phyloP scores from a whole-genome alignment of 2,329 filamentous ascomycete species.

The Scytalidium lignicola region DNA sequence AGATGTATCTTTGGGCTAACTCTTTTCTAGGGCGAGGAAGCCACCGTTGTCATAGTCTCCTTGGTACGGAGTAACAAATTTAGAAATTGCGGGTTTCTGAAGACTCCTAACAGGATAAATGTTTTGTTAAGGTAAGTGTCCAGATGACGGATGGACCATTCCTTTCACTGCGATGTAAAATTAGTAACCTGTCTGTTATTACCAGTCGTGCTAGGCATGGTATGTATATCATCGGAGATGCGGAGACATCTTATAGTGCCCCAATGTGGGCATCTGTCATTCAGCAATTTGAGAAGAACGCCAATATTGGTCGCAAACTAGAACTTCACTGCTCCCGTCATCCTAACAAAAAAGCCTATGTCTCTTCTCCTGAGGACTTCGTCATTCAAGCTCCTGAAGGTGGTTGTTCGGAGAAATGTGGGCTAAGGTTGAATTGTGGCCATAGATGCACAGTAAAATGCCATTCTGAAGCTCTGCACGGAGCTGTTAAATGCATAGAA shows the following conservation, averaged over 20 bases:
- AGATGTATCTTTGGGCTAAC: no score
- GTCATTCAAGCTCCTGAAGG: neutral
- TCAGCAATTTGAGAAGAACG: neutral
- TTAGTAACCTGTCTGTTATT: no score
- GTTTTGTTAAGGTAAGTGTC: slow-evolving; percentile 44
- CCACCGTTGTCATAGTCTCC: slow-evolving; percentile 64
- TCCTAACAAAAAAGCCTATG: slow-evolving; percentile 16
- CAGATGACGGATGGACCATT: no score
- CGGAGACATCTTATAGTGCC: slow-evolving; percentile 49
- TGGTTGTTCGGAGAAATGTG: slow-evolving; percentile 44
- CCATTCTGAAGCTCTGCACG: slow-evolving; percentile 43
- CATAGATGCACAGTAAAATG: slow-evolving; percentile 42
- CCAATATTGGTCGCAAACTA: no score
- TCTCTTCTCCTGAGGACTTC: slow-evolving; percentile 54
- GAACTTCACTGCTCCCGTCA: no score
- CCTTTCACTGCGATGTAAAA: no score
- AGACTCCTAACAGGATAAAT: slow-evolving; percentile 62
- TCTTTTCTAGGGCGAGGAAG: slow-evolving; percentile 45
- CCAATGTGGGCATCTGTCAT: slow-evolving; percentile 61
- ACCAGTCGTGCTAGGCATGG: slow-evolving; percentile 59
- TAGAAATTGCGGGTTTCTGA: slow-evolving; percentile 59
- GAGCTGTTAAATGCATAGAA: slow-evolving; percentile 39
- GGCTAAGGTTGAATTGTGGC: slow-evolving; percentile 38
- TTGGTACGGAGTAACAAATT: slow-evolving; percentile 64
- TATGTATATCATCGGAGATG: slow-evolving; percentile 67